Evolutionary conservation across 345 rosid genomes (phyloP).

Genomic region (Aurinia saxatilis): DNA sequence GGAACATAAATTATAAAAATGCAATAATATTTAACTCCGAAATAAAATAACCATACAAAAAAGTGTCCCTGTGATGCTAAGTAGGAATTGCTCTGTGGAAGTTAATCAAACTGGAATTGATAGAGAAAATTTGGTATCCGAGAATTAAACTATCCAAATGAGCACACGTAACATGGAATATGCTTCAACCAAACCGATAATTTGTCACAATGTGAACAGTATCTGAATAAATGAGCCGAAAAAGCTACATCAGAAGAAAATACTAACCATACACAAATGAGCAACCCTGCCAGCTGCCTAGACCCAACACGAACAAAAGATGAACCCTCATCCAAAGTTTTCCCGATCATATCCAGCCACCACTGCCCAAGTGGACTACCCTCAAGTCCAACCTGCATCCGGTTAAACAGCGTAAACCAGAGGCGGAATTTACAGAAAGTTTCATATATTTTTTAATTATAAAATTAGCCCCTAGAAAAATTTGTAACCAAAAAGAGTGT

Average conservation of each 20-base stretch:
- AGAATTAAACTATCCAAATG: neutral
- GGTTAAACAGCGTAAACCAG: neutral
- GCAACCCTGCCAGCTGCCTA: slow-evolving; percentile 77
- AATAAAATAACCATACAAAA: neutral
- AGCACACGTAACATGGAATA: neutral
- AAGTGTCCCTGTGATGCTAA: slow-evolving; percentile 2
- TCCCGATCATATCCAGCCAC: slow-evolving; percentile 80
- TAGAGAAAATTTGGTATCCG: slow-evolving; percentile 7
- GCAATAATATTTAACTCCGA: neutral
- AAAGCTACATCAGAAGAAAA: neutral
- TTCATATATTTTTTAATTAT: neutral
- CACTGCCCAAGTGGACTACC: slow-evolving; percentile 76
- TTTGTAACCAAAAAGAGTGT: too few relatives aligned
- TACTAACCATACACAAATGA: slow-evolving; percentile 65
- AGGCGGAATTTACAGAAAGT: neutral
- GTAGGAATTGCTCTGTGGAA: neutral
- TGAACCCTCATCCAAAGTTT: slow-evolving; percentile 54
- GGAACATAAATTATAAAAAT: neutral
- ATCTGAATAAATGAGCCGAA: neutral
- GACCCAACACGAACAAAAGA: slow-evolving; percentile 73
- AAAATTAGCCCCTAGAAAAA: neutral
- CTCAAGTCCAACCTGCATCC: slow-evolving; percentile 67
- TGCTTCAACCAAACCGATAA: neutral
- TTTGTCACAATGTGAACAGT: neutral
- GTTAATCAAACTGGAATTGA: neutral